Base-by-base conservation (phyloP, 2,329 filamentous ascomycete species). In the Pseudocercospora vitis region DNA sequence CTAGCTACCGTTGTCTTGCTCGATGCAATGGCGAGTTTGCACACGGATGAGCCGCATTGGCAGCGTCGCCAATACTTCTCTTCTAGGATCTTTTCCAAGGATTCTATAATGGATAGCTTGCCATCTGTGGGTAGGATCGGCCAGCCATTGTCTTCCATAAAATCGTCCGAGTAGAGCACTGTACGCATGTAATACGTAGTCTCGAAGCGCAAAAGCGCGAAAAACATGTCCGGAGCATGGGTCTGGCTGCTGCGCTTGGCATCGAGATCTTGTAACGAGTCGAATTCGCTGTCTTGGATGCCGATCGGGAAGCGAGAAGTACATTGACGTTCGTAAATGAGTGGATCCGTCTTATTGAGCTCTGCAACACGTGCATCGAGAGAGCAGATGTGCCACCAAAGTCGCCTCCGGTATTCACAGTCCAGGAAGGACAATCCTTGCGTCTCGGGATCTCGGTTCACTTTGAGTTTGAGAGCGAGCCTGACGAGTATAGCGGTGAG, bases 341-440 rank as follows among this genome's bases (percentile, higher is more conserved):
- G 21, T 7, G 59, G 57, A 29, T 62, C 59, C n/a, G 50, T 58
- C 11, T 51, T 18, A 37, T 56, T 58, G 21, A 54, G 32, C 26
- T 62, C 59, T 1, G 59, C 59, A 6, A 55, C 52, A n/a, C 45
- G 51, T 7, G 59, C 55, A 40, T 62, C 59, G 2, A 62, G 37
- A 8, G 59, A 54, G 24, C 59, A 62, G 9, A 62, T 62, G 39
- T 62, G 59, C 59, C 59, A 62, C 59, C 59, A 62, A 6, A 62
- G 48, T 9, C 59, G 50, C 11, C 59, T 53, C n/a, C 57, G 37
- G 40, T 60, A 58, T 26, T 62, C 57, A 31, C 45, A 54, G 26
- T 62, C 59, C 14, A 54, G 35, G 26, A 56, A 56, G 16, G 54
- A 42, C 2, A 57, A 28, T 7, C 42, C 55, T 52, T 58, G 55